These are phyloP conservation scores for Marchantia polymorpha DNA, from an alignment of 225 moss, liverwort and hornwort species.

Conservation along the genomic window DNA sequence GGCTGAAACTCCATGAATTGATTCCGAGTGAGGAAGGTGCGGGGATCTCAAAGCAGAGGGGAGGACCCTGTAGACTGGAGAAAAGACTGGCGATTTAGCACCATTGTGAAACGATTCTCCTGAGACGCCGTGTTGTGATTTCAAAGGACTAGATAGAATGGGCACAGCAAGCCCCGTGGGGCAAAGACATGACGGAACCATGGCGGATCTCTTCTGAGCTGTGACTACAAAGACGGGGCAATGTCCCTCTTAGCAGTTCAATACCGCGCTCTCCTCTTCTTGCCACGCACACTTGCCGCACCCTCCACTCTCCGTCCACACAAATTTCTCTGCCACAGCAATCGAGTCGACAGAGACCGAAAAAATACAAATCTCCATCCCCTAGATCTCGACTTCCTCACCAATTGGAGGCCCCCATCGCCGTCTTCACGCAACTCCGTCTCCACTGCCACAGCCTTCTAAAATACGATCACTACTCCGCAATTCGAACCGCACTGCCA, in stretches of 20 bases:
- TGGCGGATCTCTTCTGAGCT: slow-evolving; percentile 5
- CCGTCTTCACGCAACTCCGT: too few species aligned
- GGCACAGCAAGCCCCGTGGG: slow-evolving; percentile 5
- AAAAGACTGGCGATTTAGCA: slow-evolving; percentile 2
- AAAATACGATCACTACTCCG: not conserved
- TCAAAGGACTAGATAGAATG: not conserved
- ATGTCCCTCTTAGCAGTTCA: not conserved
- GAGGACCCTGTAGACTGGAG: slow-evolving; percentile 1
- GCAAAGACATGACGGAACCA: slow-evolving; percentile 12
- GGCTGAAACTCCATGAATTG: slow-evolving; percentile 9
- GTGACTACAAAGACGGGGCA: not conserved
- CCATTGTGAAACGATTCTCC: slow-evolving; percentile 2
- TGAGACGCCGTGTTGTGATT: not conserved
- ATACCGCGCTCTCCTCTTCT: not conserved
- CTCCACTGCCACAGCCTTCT: too few species aligned
- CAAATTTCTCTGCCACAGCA: not conserved
- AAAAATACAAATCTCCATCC: not conserved
- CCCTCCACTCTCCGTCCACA: not conserved
- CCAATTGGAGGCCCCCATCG: not conserved
- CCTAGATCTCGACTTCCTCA: not conserved
- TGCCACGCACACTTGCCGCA: not conserved
- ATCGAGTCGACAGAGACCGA: not conserved
- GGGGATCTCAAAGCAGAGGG: slow-evolving; percentile 5
- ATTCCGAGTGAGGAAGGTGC: slow-evolving; percentile 3
- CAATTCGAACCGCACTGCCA: not conserved